These are phyloP conservation scores for Calonectria leucothoes DNA, from an alignment of 2,329 filamentous ascomycete genomes.

Conservation along the genomic window DNA sequence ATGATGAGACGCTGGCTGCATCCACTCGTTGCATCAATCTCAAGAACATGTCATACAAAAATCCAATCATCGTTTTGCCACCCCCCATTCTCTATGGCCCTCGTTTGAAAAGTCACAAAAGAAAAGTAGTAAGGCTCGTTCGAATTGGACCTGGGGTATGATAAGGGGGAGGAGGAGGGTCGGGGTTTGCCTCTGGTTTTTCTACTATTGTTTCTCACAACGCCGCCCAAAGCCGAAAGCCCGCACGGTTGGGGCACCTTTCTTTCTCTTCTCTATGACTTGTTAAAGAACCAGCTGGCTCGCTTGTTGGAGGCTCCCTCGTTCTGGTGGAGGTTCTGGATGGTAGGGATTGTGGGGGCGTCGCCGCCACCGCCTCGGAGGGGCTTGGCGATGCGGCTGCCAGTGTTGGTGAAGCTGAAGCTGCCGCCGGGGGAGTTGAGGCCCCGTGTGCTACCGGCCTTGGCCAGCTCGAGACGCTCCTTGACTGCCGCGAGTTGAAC, in stretches of 20 bases:
- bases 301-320: conserved; percentile 70
- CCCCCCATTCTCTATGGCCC: conserved; percentile 40
- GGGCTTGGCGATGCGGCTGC: conserved; percentile 77
- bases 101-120: conserved; percentile 34
- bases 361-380: conserved; percentile 72
- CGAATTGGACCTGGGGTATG: conserved; percentile 22
- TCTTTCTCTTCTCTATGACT: conserved; percentile 55
- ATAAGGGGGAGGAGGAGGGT: conserved; percentile 1
- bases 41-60: conserved; percentile 40
- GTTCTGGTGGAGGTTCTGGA: conserved; percentile 69
- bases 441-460: conserved; percentile 88
- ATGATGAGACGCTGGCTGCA: conserved; percentile 21
- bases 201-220: conserved; percentile 34
- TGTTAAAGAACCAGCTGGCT: conserved; percentile 81
- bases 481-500: conserved; percentile 97
- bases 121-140: conserved; percentile 32
- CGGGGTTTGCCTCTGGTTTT: conserved; percentile 6
- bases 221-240: conserved; percentile 40
- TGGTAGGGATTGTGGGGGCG: conserved; percentile 62
- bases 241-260: conserved; percentile 20
- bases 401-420: conserved; percentile 76
- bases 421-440: conserved; percentile 75
- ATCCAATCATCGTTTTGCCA: conserved; percentile 45
- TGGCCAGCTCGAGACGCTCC: conserved; percentile 95
- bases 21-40: conserved; percentile 31